Evolutionary conservation across 768 basidiomycete genomes (phyloP).

Genomic region (Phaffia tasmanica): DNA sequence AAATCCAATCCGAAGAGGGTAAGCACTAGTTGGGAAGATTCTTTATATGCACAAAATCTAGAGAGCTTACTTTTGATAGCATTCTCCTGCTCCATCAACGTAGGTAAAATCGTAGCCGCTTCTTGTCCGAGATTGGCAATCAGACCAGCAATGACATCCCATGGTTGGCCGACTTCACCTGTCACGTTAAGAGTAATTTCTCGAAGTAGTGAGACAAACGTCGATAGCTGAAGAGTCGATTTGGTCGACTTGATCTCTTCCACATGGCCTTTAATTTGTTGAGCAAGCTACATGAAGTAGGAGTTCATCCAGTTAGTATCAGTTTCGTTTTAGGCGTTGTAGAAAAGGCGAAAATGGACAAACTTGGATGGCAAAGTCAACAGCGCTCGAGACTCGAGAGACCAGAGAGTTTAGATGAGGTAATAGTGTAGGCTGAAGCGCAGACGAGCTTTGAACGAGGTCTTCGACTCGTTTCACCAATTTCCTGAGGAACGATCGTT

Average conservation of each 20-base stretch:
- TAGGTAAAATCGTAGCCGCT: constrained; percentile 56
- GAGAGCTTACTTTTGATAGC: constrained; percentile 58
- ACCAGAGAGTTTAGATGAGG: constrained; percentile 31
- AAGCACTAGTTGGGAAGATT: constrained; percentile 45
- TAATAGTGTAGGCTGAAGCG: constrained; percentile 46
- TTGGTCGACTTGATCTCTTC: constrained; percentile 68
- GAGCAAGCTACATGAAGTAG: constrained; percentile 55
- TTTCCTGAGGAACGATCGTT: constrained; percentile 50
- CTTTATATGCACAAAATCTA: constrained; percentile 1
- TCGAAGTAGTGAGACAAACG: constrained; percentile 58
- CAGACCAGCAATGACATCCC: constrained; percentile 65
- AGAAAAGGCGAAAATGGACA: constrained; percentile 30
- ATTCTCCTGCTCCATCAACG: constrained; percentile 57
- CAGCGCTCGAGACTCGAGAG: constrained; percentile 54
- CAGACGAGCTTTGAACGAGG: constrained; percentile 56
- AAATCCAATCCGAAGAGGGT: neutral
- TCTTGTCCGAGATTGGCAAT: constrained; percentile 61
- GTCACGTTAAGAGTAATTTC: constrained; percentile 60
- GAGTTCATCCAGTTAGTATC: constrained; percentile 25
- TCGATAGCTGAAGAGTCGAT: constrained; percentile 60
- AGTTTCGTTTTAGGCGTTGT: neutral
- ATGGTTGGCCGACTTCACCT: constrained; percentile 56
- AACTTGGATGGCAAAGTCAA: constrained; percentile 85
- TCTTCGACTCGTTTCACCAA: constrained; percentile 75
- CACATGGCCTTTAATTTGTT: constrained; percentile 77